phyloP scores from a whole-genome alignment of 345 rosid species.

The Bruguiera parviflora region DNA sequence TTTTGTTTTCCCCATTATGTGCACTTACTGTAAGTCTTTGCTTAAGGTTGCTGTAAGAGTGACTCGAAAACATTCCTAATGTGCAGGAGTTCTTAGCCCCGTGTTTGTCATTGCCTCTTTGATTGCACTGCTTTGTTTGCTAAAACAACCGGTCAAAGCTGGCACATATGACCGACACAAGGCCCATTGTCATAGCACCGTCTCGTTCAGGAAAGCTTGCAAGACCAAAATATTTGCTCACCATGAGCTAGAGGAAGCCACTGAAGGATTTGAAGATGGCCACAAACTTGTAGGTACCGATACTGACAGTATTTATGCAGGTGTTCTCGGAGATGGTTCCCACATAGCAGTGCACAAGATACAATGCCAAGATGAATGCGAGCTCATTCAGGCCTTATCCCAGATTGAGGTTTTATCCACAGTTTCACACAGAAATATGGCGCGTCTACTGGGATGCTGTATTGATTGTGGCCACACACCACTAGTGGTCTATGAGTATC shows the following conservation, averaged over 20 bases:
- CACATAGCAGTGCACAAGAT: constrained; percentile 65
- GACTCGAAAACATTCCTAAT: neutral
- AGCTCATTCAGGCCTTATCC: constrained; percentile 53
- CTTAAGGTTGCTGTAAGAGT: neutral
- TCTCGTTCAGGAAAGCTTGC: constrained; percentile 65
- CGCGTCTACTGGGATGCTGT: constrained; percentile 66
- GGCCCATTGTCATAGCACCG: constrained; percentile 37
- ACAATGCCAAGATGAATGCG: constrained; percentile 49
- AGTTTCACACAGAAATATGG: constrained; percentile 58
- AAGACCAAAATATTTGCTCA: constrained; percentile 58
- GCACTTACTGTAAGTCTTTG: neutral
- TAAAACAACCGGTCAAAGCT: constrained; percentile 43
- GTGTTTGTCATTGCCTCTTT: constrained; percentile 44
- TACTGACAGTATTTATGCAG: constrained; percentile 52
- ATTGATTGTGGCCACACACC: constrained; percentile 51
- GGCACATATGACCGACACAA: constrained; percentile 31
- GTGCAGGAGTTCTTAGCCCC: constrained; percentile 53
- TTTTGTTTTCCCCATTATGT: neutral
- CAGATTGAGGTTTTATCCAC: constrained; percentile 54
- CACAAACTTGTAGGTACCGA: constrained; percentile 46
- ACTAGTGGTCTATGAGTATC: constrained; percentile 63
- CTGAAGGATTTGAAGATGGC: constrained; percentile 53
- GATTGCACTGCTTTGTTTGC: constrained; percentile 46
- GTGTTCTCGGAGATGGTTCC: constrained; percentile 58
- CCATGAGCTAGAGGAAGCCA: constrained; percentile 72